Evolutionary conservation across 2,329 filamentous ascomycete species (phyloP).

Genomic region (Epichloe sp.): DNA sequence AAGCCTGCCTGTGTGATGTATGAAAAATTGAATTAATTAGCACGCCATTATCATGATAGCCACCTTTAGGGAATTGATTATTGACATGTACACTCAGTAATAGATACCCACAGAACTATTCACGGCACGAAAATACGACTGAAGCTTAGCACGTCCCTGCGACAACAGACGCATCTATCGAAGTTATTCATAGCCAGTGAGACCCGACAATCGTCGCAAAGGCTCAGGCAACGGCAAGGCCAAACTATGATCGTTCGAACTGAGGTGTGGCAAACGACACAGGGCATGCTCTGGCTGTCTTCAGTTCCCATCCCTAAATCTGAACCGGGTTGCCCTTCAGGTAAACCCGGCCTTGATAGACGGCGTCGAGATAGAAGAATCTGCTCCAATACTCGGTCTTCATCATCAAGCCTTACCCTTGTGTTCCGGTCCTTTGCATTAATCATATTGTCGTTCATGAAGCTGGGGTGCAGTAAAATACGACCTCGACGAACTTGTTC

Average conservation of each 20-base stretch:
- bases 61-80: no score
- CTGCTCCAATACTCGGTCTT: conserved; percentile 47
- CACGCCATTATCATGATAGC: no score
- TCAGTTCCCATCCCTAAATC: conserved; percentile 38
- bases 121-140: conserved; percentile 77
- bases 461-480: conserved; percentile 31
- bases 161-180: conserved; percentile 88
- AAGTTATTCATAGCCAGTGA: conserved; percentile 95
- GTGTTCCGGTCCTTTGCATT: conserved; percentile 10
- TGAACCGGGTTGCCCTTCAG: background rate
- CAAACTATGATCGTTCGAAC: conserved; percentile 84
- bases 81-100: no score
- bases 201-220: conserved; percentile 91
- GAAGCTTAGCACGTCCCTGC: conserved; percentile 78
- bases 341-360: background rate
- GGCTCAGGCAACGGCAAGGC: conserved; percentile 87
- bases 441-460: conserved; percentile 7
- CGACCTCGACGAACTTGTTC: conserved; percentile 56
- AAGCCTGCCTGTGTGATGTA: background rate
- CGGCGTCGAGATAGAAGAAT: conserved; percentile 41
- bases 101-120: background rate
- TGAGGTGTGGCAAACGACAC: conserved; percentile 84
- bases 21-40: no score
- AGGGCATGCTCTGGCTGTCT: conserved; percentile 61
- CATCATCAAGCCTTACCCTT: conserved; percentile 42